A percentile compares a stretch with the other conserved stretches of the same genome.
Evolutionary conservation across 805 yeast species (phyloP).

Genomic region (Lipomyces mesembrius): DNA sequence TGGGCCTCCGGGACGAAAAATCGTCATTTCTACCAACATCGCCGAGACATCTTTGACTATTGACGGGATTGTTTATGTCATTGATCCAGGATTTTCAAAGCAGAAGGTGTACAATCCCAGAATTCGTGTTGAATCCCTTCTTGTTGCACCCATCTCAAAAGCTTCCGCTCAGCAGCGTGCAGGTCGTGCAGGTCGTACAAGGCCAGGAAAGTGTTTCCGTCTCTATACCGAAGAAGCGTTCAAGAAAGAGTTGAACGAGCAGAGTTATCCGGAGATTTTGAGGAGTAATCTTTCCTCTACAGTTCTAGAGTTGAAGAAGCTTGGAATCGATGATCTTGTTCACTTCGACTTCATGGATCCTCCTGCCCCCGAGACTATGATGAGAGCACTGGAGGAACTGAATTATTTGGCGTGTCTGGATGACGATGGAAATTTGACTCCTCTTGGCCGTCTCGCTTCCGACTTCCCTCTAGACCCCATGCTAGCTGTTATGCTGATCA

Average conservation of each 20-base stretch:
- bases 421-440: constrained; percentile 88
- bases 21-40: constrained; percentile 89
- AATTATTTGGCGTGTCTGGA: constrained; percentile 87
- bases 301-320: constrained; percentile 87
- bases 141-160: constrained; percentile 94
- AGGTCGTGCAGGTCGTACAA: constrained; percentile 99
- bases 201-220: constrained; percentile 97
- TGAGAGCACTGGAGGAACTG: constrained; percentile 96
- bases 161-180: constrained; percentile 99
- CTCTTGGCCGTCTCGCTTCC: constrained; percentile 87
- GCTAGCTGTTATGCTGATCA: constrained; percentile 89
- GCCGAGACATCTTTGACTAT: constrained; percentile 98
- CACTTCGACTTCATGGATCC: constrained; percentile 99
- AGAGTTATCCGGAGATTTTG: constrained; percentile 93
- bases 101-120: constrained; percentile 97
- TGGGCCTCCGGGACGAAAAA: constrained; percentile 94
- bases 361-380: constrained; percentile 99
- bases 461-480: constrained; percentile 95
- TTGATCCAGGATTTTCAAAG: constrained; percentile 96
- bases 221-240: constrained; percentile 96
- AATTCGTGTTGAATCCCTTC: constrained; percentile 88
- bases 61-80: constrained; percentile 96
- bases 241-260: constrained; percentile 89
- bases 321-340: constrained; percentile 93
- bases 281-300: constrained; percentile 90